These are phyloP conservation scores for Perilla frutescens DNA, from an alignment of 257 asterid genomes.

Conservation along the genomic window DNA sequence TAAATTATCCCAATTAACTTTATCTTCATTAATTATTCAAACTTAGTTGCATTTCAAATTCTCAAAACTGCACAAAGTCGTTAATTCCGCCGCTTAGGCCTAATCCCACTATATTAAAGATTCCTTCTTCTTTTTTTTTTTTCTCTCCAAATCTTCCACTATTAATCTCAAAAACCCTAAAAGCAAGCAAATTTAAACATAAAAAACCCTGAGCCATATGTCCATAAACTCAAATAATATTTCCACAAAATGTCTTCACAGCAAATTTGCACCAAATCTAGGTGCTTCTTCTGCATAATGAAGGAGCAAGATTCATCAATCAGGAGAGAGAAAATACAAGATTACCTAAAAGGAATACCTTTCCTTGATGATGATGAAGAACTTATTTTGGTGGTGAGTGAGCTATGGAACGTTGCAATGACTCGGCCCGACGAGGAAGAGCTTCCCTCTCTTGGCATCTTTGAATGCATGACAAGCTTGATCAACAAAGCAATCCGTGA, in stretches of 20 bases:
- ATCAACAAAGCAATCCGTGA: conserved; percentile 55
- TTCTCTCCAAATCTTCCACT: not conserved
- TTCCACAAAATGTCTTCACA: conserved; percentile 40
- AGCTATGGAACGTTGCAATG: conserved; percentile 81
- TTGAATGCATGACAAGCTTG: conserved; percentile 66
- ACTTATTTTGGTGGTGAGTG: conserved; percentile 67
- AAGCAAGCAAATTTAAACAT: not conserved
- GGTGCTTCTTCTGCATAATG: conserved; percentile 80
- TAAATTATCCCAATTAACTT: not conserved
- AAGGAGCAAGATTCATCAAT: conserved; percentile 53
- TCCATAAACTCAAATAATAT: not conserved
- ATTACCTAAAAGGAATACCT: conserved; percentile 48
- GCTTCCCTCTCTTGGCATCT: conserved; percentile 68
- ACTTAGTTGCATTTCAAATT: conserved; percentile 18
- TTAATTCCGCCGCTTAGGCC: conserved; percentile 42
- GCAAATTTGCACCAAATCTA: conserved; percentile 37
- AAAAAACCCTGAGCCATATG: not conserved
- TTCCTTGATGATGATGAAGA: conserved; percentile 60
- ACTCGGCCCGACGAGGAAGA: conserved; percentile 58
- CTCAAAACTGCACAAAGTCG: conserved; percentile 33
- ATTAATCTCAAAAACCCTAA: conserved; percentile 38
- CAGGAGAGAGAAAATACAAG: conserved; percentile 43
- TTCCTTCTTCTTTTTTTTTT: conserved; percentile 11
- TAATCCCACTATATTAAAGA: conserved; percentile 37
- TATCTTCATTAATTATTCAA: conserved; percentile 1